Evolutionary conservation across 2,329 filamentous ascomycete genomes (phyloP).

Genomic region (Simplicillium sp.): DNA sequence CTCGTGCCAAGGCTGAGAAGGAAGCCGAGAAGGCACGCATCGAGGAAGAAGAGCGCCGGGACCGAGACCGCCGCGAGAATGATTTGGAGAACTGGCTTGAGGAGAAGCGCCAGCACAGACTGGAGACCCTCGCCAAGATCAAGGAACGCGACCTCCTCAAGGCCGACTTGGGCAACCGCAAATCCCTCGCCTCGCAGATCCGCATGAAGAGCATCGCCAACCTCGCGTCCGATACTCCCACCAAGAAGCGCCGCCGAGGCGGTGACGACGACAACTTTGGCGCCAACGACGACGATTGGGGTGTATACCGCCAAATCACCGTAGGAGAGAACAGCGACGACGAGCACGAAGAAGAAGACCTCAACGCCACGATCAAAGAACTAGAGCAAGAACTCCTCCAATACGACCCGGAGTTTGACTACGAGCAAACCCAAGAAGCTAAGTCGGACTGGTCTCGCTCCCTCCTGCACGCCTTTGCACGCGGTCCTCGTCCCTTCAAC

Average conservation of each 20-base stretch:
- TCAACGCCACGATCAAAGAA: conserved; percentile 60
- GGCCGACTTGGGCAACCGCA: conserved; percentile 90
- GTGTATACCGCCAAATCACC: conserved; percentile 87
- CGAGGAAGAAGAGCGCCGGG: conserved; percentile 74
- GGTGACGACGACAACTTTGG: conserved; percentile 95
- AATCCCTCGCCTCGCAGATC: conserved; percentile 90
- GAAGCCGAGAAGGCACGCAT: conserved; percentile 80
- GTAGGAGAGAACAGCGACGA: conserved; percentile 77
- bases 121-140: conserved; percentile 66
- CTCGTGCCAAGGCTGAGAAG: conserved; percentile 92
- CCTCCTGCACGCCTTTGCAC: conserved; percentile 79
- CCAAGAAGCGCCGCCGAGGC: conserved; percentile 74
- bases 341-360: conserved; percentile 86
- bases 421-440: conserved; percentile 84
- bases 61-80: conserved; percentile 74
- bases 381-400: conserved; percentile 79
- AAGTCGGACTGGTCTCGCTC: conserved; percentile 94
- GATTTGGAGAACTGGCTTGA: conserved; percentile 81
- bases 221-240: conserved; percentile 79
- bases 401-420: conserved; percentile 81
- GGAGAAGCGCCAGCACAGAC: conserved; percentile 67
- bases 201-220: conserved; percentile 98
- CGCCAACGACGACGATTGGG: conserved; percentile 96
- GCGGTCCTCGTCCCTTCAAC: conserved; percentile 81
- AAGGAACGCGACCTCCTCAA: conserved; percentile 91